Conservation (phyloP, 345 rosid species). For the Raphanus sativus region DNA sequence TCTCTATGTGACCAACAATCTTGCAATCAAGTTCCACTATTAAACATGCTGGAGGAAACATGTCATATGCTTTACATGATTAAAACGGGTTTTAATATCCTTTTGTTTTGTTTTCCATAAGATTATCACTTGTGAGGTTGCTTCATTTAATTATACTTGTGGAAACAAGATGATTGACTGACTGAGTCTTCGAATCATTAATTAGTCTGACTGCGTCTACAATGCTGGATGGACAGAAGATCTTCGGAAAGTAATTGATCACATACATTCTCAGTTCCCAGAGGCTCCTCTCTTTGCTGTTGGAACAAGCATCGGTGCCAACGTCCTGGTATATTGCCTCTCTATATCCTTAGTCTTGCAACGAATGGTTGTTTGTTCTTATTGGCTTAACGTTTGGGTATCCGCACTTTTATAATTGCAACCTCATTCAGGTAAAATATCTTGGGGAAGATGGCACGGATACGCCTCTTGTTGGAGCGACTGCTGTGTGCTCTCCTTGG, state of each 20-base stretch:
- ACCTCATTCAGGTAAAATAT: conserved; percentile 71
- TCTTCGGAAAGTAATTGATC: conserved; percentile 50
- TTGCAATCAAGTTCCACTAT: neutral
- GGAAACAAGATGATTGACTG: neutral
- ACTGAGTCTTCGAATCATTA: neutral
- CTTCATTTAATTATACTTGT: neutral
- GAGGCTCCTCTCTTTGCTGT: conserved; percentile 77
- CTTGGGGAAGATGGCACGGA: conserved; percentile 80
- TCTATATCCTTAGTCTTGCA: neutral
- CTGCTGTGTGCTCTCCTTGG: conserved; percentile 87
- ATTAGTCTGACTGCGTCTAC: conserved; percentile 88
- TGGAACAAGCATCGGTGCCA: conserved; percentile 96
- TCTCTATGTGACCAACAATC: neutral
- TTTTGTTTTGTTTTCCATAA: neutral
- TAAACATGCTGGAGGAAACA: neutral
- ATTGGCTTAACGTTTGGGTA: neutral
- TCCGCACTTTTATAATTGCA: neutral
- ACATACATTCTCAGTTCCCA: conserved; percentile 65
- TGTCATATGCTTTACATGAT: neutral
- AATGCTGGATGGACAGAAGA: conserved; percentile 97
- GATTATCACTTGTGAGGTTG: neutral
- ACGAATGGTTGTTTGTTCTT: neutral
- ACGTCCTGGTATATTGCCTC: conserved; percentile 59
- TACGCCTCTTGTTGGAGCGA: conserved; percentile 81
- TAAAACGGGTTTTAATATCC: neutral